Conservation (phyloP, 2,329 filamentous ascomycete species). For the Thermoascus crustaceus region DNA sequence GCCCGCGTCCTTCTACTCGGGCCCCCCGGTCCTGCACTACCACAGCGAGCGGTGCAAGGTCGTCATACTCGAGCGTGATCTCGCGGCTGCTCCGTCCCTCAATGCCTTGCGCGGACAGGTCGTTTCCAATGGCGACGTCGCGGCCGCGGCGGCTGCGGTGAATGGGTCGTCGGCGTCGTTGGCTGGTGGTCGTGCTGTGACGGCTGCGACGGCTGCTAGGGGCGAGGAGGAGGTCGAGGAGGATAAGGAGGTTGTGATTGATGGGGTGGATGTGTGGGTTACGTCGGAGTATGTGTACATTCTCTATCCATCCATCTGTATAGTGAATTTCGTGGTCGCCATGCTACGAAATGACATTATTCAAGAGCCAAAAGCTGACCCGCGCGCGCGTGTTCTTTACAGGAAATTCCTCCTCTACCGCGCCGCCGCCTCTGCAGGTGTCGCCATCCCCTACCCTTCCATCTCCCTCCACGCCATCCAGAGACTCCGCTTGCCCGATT, state of each 20-base stretch:
- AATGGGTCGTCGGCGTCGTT: too few species aligned
- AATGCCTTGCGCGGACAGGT: slow-evolving; percentile 19
- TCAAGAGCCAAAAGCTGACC: slow-evolving; percentile 4
- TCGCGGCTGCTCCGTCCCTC: slow-evolving; percentile 27
- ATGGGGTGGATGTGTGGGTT: slow-evolving; percentile 39
- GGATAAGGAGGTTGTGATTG: slow-evolving; percentile 29
- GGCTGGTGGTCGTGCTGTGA: too few species aligned
- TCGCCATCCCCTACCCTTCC: slow-evolving; percentile 41
- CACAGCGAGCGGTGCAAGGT: slow-evolving; percentile 39
- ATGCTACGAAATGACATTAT: too few species aligned
- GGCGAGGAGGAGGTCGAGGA: slow-evolving; percentile 10
- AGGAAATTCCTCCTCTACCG: slow-evolving; percentile 40
- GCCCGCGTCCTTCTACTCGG: slow-evolving; percentile 40
- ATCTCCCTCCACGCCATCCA: slow-evolving; percentile 44
- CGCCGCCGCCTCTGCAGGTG: slow-evolving; percentile 23
- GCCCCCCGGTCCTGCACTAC: slow-evolving; percentile 40
- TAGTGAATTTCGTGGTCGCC: too few species aligned
- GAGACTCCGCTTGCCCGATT: slow-evolving; percentile 29
- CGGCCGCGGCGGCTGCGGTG: slow-evolving; percentile 10
- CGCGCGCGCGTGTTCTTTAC: slow-evolving; percentile 1
- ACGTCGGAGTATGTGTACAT: slow-evolving; percentile 36
- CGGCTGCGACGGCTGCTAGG: slow-evolving; percentile 4
- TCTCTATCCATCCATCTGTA: too few species aligned
- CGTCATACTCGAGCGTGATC: slow-evolving; percentile 34
- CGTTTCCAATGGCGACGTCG: too few species aligned